These are phyloP conservation scores for Cicer cuneatum DNA, from an alignment of 306 rosid genomes.

Conservation along the genomic window DNA sequence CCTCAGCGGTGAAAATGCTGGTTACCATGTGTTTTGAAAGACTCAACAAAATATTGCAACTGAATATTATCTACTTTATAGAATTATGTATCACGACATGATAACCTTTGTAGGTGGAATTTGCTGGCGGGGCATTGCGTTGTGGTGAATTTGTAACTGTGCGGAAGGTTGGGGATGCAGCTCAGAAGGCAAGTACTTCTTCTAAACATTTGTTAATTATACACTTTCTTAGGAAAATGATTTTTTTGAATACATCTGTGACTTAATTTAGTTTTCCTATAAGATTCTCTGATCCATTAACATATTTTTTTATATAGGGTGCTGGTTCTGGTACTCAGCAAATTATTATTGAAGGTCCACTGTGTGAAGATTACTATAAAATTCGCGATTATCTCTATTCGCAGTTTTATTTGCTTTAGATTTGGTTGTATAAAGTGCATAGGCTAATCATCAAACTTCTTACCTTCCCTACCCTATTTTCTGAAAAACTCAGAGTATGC, in stretches of 20 bases:
- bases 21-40: constrained; percentile 27
- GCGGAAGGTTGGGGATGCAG: constrained; percentile 89
- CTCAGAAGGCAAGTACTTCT: constrained; percentile 73
- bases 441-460: constrained; percentile 31
- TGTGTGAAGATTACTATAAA: constrained; percentile 87
- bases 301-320: constrained; percentile 53
- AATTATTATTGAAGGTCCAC: constrained; percentile 88
- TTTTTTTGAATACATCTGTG: background rate
- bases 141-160: constrained; percentile 91
- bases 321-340: constrained; percentile 90
- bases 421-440: constrained; percentile 19
- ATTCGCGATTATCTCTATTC: constrained; percentile 81
- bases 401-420: constrained; percentile 81
- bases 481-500: constrained; percentile 7
- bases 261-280: background rate
- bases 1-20: constrained; percentile 9
- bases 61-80: constrained; percentile 16
- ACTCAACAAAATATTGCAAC: background rate
- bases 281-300: constrained; percentile 42
- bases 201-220: constrained; percentile 36
- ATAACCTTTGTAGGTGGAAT: constrained; percentile 68
- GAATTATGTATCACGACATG: constrained; percentile 27
- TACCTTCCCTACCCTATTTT: constrained; percentile 32
- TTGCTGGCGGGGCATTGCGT: constrained; percentile 85
- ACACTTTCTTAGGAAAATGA: constrained; percentile 1